These are phyloP conservation scores for Gigaspora rosea DNA, from an alignment of 192 early-diverging fungal genomes.

Conservation along the genomic window DNA sequence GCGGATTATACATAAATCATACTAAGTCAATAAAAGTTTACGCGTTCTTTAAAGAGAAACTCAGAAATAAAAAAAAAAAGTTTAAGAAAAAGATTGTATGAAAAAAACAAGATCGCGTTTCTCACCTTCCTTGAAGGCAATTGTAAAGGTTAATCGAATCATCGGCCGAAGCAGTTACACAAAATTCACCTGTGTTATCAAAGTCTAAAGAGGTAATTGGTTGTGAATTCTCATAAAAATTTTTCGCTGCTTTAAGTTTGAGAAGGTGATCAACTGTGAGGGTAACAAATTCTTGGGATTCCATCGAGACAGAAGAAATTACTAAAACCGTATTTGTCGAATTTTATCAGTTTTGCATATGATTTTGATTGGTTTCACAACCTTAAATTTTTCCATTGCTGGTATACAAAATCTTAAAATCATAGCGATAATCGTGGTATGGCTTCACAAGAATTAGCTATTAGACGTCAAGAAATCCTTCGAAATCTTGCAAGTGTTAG, in stretches of 20 bases:
- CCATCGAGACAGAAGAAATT: background rate
- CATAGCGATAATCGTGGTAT: too few relatives aligned
- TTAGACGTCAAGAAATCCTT: constrained; percentile 5
- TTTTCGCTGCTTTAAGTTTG: constrained; percentile 1
- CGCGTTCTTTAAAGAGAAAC: too few relatives aligned
- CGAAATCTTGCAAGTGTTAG: background rate
- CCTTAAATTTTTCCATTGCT: too few relatives aligned
- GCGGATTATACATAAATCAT: too few relatives aligned
- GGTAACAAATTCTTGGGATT: background rate
- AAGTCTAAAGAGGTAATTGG: constrained; percentile 83
- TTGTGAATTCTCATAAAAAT: constrained; percentile 72
- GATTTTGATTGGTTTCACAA: too few relatives aligned
- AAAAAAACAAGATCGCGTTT: constrained; percentile 15
- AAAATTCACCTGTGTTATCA: constrained; percentile 71
- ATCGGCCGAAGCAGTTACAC: constrained; percentile 80
- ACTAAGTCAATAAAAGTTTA: too few relatives aligned
- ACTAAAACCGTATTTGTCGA: background rate
- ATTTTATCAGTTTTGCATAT: too few relatives aligned
- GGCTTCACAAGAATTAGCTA: too few relatives aligned
- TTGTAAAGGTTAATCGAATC: constrained; percentile 89
- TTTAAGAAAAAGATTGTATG: background rate
- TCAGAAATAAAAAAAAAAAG: background rate
- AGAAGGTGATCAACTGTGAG: background rate
- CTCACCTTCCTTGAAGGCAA: constrained; percentile 76
- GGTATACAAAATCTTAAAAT: too few relatives aligned